Evolutionary conservation across 768 basidiomycete species (phyloP), one percentile per base, ranked within the genome.

Genomic region (Trametes maxima): DNA sequence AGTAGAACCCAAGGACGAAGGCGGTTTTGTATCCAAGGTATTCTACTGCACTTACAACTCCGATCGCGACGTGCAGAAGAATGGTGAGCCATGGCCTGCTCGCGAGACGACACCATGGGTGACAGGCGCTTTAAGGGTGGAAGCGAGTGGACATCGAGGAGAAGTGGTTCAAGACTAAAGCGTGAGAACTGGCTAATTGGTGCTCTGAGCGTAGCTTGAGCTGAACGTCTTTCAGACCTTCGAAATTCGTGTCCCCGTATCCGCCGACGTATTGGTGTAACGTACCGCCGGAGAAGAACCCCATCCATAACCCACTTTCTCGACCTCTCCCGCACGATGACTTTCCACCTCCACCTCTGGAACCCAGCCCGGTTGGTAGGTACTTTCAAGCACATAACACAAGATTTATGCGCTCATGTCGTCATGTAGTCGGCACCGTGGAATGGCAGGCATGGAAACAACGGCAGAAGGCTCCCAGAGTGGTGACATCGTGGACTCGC

Each of bases 71-170:
- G 79, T 82, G 5, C 75, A 82, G 72, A 82, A 81, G 63, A 61
- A 74, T 36, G 80, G 80, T 81, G 43, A 44, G 79, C 62, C 11
- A n/a, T 28, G 28, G n/a, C 40, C n/a, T 17, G 5, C 35, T 21
- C 37, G 19, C 28, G 11, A 33, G 28, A 33, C 17, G 14, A 2
- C 2, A 19, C 17, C 4, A 12, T n/a, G 8, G 22, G 13, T 22
- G 3, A 48, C 33, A 5, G 16, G 12, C 24, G 17, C 49, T n/a
- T 17, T 3, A 49, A 82, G 80, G 80, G 7, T 82, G 80, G 80
- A 83, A 81, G 65, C 75, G 78, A 12, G 72, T 81, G 19, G 70
- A 76, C 35, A 72, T 82, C 1, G 63, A 75, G n/a, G 80, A 81
- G 13, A 45, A 62, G 8, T 82, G 79, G 79, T 82, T 81, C 70